Evolutionary conservation across 371 early-diverging fungal genomes (phyloP), one percentile per base, ranked within the genome.

Genomic region (Mortierella sp.): DNA sequence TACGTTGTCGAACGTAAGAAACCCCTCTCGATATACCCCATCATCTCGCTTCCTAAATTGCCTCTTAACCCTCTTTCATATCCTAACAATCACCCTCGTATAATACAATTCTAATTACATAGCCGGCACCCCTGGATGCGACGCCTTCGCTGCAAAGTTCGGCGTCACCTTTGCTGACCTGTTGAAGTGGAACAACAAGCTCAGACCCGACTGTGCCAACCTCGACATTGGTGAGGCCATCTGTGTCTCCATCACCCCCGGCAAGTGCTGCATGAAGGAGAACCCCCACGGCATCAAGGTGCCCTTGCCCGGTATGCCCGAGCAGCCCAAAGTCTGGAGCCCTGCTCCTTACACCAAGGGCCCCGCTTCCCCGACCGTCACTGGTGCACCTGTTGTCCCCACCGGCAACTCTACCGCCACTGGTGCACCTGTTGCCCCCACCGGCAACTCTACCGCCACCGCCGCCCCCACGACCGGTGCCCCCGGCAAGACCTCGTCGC

Each of bases 1-100:
- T 64, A 74, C 16, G 52, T 77, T 9, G 71, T 81, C 37, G 37
- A 39, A 4, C 58, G 82, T 81, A 81, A 11, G 77, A n/a, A n/a
- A n/a, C 14, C 31, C 11, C 1, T 6, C 47, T 47, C 22, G 22
- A 19, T 19, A 14, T 47, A 19, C 47, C 19, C 22, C 47, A 11
- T 14, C 22, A 22, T 47, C 22, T 22, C 22, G 2, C 5, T 7
- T 47, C 6, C 22, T 47, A 14, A n/a, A 50, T 48, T 31, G 37
- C 31, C 39, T 55, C 43, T 40, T 26, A 10, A 14, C 24, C 5
- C 14, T 4, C 11, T 26, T 14, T 40, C 41, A 50, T 5, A 55
- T 13, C 29, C 53, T 24, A 24, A 14, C 16, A 16, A 24, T n/a
- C 16, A 47, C n/a, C n/a, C n/a, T n/a, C n/a, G n/a, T n/a, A n/a